phyloP scores from a whole-genome alignment of 73 alveolate genomes.

The Symbiodinium natans region DNA sequence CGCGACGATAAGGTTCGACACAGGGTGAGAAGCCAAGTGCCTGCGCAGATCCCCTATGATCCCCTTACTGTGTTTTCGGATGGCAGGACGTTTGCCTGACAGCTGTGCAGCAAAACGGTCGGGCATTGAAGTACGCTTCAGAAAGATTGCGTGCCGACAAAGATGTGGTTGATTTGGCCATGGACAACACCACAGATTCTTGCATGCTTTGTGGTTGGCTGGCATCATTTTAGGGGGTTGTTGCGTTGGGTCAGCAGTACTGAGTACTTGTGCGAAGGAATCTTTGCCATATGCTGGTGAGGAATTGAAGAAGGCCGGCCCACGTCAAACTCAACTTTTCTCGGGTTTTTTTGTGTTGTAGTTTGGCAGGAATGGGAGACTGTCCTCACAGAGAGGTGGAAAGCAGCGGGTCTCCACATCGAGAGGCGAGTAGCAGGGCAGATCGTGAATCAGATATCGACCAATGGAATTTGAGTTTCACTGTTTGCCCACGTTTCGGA shows the following conservation, averaged over 20 bases:
- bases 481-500: too few relatives aligned
- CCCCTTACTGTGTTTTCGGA: background rate
- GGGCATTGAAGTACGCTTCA: constrained; percentile 52
- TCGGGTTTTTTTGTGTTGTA: background rate
- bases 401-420: constrained; percentile 42
- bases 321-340: background rate
- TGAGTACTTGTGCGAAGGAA: background rate
- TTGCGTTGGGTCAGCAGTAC: too few relatives aligned
- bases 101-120: constrained; percentile 78
- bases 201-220: too few relatives aligned
- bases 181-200: constrained; percentile 47
- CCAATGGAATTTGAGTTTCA: background rate
- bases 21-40: too few relatives aligned
- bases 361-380: constrained; percentile 73
- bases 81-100: constrained; percentile 75
- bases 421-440: constrained; percentile 67
- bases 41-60: background rate
- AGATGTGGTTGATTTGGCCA: constrained; percentile 66
- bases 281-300: constrained; percentile 51
- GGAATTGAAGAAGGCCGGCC: constrained; percentile 31
- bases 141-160: constrained; percentile 25
- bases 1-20: constrained; percentile 56
- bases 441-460: constrained; percentile 30
- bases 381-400: constrained; percentile 52
- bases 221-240: too few relatives aligned